Conservation (phyloP, 225 moss, liverwort and hornwort genomes). For the Bryoerythrophyllum caledonicum region DNA sequence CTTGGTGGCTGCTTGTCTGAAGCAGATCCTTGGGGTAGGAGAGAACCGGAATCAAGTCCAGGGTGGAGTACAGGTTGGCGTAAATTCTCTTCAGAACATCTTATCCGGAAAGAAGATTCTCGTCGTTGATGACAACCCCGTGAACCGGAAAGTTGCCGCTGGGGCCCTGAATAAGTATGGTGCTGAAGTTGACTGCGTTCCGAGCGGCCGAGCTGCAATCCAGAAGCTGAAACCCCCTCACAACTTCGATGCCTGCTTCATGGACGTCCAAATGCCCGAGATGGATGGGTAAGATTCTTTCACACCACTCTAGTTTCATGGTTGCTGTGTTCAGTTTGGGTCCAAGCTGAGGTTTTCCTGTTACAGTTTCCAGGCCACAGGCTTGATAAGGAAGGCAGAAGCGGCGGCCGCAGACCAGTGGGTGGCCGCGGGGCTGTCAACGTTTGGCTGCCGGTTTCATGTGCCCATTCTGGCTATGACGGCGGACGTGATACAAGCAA, state of each 20-base stretch:
- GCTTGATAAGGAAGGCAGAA: conserved; percentile 59
- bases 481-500: conserved; percentile 72
- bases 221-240: conserved; percentile 59
- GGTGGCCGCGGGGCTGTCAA: conserved; percentile 43
- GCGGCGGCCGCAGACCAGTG: conserved; percentile 43
- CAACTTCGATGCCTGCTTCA: conserved; percentile 71
- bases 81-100: conserved; percentile 55
- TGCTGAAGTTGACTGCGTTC: conserved; percentile 67
- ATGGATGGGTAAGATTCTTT: conserved; percentile 63
- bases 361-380: conserved; percentile 62
- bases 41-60: conserved; percentile 49
- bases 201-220: conserved; percentile 62
- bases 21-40: conserved; percentile 60
- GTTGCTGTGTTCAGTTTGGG: not conserved
- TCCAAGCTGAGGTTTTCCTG: conserved; percentile 1
- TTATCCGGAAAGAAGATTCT: conserved; percentile 56
- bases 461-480: conserved; percentile 73
- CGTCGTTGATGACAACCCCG: conserved; percentile 70
- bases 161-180: conserved; percentile 64
- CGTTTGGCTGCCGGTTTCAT: conserved; percentile 45
- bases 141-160: conserved; percentile 65
- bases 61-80: conserved; percentile 38
- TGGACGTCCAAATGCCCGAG: conserved; percentile 82
- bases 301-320: not conserved
- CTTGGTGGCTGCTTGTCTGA: conserved; percentile 62